A percentile compares a stretch with the other conserved stretches of the same genome.
Conservation (phyloP, 2,329 filamentous ascomycete genomes). For the Fusarium sambucinum region DNA sequence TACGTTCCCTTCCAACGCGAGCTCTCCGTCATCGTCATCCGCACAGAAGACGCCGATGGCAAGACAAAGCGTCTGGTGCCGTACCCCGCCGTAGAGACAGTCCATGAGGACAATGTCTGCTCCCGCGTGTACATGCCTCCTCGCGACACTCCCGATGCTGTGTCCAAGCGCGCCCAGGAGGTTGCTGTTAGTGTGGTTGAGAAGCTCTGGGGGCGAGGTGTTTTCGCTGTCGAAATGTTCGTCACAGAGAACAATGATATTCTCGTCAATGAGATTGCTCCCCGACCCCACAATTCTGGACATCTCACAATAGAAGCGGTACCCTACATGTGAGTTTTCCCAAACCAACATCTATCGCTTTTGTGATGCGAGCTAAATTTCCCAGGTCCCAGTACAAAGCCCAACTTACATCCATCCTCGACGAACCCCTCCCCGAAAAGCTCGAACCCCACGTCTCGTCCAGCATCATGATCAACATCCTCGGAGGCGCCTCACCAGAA, state of each 20-base stretch:
- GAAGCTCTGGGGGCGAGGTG: constrained; percentile 86
- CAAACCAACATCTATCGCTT: fast-evolving
- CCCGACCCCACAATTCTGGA: constrained; percentile 87
- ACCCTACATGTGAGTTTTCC: constrained; percentile 65
- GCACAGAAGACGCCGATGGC: constrained; percentile 77
- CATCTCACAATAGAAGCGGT: constrained; percentile 97
- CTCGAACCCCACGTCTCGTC: constrained; percentile 70
- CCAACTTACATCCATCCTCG: constrained; percentile 87
- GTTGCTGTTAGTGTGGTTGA: constrained; percentile 68
- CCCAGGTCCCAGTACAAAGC: constrained; percentile 84
- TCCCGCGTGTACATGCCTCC: constrained; percentile 91
- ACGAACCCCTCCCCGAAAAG: constrained; percentile 65
- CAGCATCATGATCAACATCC: constrained; percentile 84
- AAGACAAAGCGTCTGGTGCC: constrained; percentile 68
- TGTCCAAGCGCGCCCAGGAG: constrained; percentile 71
- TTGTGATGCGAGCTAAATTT: fast-evolving
- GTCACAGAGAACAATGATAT: constrained; percentile 77
- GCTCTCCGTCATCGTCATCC: constrained; percentile 93
- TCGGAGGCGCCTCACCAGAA: constrained; percentile 74
- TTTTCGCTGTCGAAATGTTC: constrained; percentile 98
- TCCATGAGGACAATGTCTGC: constrained; percentile 96
- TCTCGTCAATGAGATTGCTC: constrained; percentile 88
- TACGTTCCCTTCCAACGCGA: constrained; percentile 89
- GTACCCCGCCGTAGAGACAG: constrained; percentile 92
- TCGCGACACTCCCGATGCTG: constrained; percentile 78